These are phyloP conservation scores for Xylariales sp. DNA, from an alignment of 2,329 filamentous ascomycete genomes.

Conservation along the genomic window DNA sequence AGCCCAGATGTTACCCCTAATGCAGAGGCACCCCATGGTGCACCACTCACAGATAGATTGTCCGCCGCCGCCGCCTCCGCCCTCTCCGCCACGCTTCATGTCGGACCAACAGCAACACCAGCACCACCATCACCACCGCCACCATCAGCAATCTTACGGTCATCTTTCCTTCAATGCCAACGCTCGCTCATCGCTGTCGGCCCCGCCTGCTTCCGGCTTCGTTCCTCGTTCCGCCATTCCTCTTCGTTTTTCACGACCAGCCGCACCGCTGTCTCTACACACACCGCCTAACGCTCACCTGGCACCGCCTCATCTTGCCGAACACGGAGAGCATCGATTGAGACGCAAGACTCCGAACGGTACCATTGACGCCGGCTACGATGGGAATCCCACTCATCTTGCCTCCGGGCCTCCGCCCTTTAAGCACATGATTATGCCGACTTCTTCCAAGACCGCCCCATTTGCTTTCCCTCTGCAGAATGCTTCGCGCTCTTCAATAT, in stretches of 20 bases:
- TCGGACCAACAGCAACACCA: constrained; percentile 30
- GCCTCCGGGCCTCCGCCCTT: constrained; percentile 78
- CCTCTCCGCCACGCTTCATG: constrained; percentile 36
- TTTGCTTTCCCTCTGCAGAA: constrained; percentile 45
- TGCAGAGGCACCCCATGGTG: constrained; percentile 65
- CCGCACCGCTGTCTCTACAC: constrained; percentile 52
- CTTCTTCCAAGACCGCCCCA: constrained; percentile 54
- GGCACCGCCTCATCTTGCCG: constrained; percentile 45
- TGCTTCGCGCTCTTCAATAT: constrained; percentile 41
- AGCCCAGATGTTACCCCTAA: constrained; percentile 60
- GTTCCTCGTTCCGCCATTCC: constrained; percentile 39
- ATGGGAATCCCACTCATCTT: constrained; percentile 81
- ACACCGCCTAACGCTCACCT: constrained; percentile 49
- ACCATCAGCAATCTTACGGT: constrained; percentile 28
- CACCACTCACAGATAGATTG: constrained; percentile 53
- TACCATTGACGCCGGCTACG: constrained; percentile 91
- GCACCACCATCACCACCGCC: background rate
- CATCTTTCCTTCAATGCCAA: constrained; percentile 35
- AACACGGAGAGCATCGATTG: constrained; percentile 77
- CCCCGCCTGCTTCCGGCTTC: constrained; percentile 31
- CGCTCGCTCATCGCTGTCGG: constrained; percentile 29
- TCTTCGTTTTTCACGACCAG: constrained; percentile 33
- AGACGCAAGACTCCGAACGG: constrained; percentile 93
- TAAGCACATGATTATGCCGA: constrained; percentile 85
- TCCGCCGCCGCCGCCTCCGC: constrained; percentile 42